These are phyloP conservation scores for Verticillium nonalfalfae DNA, from an alignment of 2,329 filamentous ascomycete genomes.

Conservation along the genomic window DNA sequence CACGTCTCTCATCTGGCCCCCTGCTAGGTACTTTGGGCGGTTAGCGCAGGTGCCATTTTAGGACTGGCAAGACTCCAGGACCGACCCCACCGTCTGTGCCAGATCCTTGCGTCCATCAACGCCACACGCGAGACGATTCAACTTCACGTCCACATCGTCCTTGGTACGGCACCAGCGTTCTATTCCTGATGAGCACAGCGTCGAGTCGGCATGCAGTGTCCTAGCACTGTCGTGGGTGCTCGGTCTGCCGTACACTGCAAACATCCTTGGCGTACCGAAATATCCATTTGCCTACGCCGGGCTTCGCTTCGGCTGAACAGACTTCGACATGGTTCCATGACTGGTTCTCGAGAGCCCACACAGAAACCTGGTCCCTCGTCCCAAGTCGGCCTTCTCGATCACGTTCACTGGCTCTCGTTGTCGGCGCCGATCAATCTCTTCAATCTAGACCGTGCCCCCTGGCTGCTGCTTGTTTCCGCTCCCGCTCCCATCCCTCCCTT, in stretches of 20 bases:
- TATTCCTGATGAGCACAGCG: not conserved
- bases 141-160: not conserved
- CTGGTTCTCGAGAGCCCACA: not conserved
- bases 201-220: not conserved
- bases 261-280: not conserved
- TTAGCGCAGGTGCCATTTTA: not conserved
- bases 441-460: not conserved
- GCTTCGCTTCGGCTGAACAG: too few species aligned
- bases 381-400: not conserved
- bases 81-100: not conserved
- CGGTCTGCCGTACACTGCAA: not conserved
- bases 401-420: not conserved
- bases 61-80: not conserved
- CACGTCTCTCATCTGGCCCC: not conserved
- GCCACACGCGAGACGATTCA: not conserved
- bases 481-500: not conserved
- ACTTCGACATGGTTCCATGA: not conserved
- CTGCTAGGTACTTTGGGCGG: not conserved
- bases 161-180: not conserved
- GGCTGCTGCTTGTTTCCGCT: not conserved
- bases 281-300: not conserved
- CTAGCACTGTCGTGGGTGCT: not conserved
- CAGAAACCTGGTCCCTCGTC: not conserved
- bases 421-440: not conserved
- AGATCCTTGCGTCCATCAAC: not conserved